These are phyloP conservation scores for Acacia pycnantha DNA, from an alignment of 331 rosid species.

Conservation along the genomic window DNA sequence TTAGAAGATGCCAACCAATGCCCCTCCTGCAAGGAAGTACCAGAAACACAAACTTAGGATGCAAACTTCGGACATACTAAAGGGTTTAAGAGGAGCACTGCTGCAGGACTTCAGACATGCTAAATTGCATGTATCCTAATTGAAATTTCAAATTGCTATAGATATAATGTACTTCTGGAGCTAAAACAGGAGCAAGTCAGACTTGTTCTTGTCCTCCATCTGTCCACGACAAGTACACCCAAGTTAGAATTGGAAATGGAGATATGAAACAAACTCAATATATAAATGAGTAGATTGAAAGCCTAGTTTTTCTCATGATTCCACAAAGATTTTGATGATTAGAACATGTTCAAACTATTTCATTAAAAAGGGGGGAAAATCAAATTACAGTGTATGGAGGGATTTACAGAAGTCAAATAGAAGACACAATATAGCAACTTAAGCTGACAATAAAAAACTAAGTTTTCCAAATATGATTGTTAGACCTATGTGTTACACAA, in stretches of 20 bases:
- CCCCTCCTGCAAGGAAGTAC: conserved; percentile 67
- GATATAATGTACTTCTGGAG: neutral
- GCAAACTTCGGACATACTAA: neutral
- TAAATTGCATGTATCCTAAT: neutral
- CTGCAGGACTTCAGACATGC: neutral
- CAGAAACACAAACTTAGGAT: conserved; percentile 21
- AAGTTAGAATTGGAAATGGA: neutral
- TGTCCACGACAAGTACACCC: neutral
- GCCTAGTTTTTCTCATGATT: neutral
- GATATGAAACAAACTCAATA: neutral
- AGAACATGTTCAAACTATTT: neutral
- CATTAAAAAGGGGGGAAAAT: neutral
- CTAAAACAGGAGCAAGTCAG: neutral
- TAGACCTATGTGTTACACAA: neutral
- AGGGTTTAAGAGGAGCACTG: neutral
- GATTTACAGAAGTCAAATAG: neutral
- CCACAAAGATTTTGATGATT: neutral
- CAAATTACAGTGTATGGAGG: neutral
- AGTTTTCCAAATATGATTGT: neutral
- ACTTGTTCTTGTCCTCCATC: neutral
- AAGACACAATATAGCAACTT: neutral
- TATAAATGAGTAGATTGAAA: neutral
- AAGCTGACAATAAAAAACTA: neutral
- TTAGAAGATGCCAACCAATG: conserved; percentile 96
- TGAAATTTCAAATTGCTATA: neutral